These are phyloP conservation scores for Raphanus sativus DNA, from an alignment of 345 rosid species.

Conservation along the genomic window DNA sequence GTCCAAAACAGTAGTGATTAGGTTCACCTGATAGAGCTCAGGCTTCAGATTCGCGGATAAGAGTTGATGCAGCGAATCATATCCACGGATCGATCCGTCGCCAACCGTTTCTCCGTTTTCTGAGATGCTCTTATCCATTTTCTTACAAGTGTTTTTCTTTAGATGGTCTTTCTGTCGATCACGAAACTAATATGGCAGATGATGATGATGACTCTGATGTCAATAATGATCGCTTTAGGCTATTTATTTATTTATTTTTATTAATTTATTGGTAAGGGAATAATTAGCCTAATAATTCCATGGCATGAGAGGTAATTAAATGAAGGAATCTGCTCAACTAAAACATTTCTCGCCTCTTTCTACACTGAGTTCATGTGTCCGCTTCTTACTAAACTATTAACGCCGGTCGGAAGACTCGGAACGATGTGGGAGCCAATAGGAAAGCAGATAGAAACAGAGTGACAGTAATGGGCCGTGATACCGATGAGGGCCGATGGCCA, in stretches of 20 bases:
- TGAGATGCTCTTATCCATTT: conserved; percentile 31
- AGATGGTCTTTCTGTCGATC: neutral
- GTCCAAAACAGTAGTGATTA: too few relatives aligned
- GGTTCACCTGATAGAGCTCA: conserved; percentile 74
- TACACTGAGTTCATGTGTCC: too few relatives aligned
- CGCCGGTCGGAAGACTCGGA: too few relatives aligned
- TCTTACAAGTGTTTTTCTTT: neutral
- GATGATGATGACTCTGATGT: neutral
- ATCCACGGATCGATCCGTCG: conserved; percentile 74
- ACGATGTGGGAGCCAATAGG: too few relatives aligned
- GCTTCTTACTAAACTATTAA: too few relatives aligned
- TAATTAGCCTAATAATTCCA: conserved; percentile 20
- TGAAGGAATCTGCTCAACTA: too few relatives aligned
- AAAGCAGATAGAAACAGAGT: too few relatives aligned
- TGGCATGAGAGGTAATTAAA: neutral
- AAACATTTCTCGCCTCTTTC: too few relatives aligned
- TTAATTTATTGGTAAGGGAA: neutral
- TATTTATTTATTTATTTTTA: too few relatives aligned
- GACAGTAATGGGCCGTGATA: too few relatives aligned
- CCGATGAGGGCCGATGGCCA: too few relatives aligned
- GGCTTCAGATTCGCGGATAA: conserved; percentile 74
- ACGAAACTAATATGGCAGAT: neutral
- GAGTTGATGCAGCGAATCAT: conserved; percentile 74
- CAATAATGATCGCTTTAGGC: neutral
- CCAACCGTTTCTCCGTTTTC: conserved; percentile 38